Percentiles rank a stretch among this genome's conserved stretches.
phyloP scores from a whole-genome alignment of 441 rosid species.

The Melastoma candidum region DNA sequence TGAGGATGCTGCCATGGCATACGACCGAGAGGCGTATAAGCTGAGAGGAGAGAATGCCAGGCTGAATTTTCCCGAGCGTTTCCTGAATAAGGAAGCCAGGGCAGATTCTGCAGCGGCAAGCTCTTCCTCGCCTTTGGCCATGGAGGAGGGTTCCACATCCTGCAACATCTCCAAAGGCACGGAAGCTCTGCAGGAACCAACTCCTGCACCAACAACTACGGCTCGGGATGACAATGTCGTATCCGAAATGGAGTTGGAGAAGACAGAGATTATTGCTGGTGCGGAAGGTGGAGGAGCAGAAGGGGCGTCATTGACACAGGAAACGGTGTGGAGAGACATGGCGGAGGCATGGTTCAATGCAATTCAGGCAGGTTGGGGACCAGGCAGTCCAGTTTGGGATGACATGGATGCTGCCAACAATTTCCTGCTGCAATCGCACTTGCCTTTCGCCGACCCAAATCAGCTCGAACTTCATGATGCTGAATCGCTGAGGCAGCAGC shows the following conservation, averaged over 20 bases:
- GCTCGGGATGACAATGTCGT: slow-evolving; percentile 12
- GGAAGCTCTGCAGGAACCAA: slow-evolving; percentile 11
- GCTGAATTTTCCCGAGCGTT: slow-evolving; percentile 14
- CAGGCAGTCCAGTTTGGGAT: slow-evolving; percentile 92
- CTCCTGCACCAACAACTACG: too few relatives aligned
- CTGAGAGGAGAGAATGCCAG: slow-evolving; percentile 14
- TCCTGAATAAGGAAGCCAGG: slow-evolving; percentile 1
- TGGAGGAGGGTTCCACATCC: slow-evolving; percentile 18
- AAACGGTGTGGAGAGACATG: slow-evolving; percentile 64
- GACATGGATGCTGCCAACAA: slow-evolving; percentile 54
- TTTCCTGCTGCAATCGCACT: slow-evolving; percentile 36
- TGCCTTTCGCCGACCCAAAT: slow-evolving; percentile 30
- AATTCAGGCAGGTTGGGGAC: slow-evolving; percentile 82
- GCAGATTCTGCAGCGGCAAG: slow-evolving; percentile 21
- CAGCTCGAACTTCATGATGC: slow-evolving; percentile 26
- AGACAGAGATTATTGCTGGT: slow-evolving; percentile 1
- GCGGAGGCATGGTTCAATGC: slow-evolving; percentile 78
- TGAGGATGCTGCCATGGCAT: slow-evolving; percentile 15
- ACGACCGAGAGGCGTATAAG: slow-evolving; percentile 14
- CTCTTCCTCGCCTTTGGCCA: slow-evolving; percentile 27
- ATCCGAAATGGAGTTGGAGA: too few relatives aligned
- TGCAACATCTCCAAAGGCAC: slow-evolving; percentile 11
- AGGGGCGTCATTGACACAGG: slow-evolving; percentile 21
- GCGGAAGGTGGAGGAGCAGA: slow-evolving; percentile 24
- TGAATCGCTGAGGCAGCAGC: slow-evolving; percentile 19